phyloP scores from a whole-genome alignment of 2,329 filamentous ascomycete species.

The Harringtonia aguacate region DNA sequence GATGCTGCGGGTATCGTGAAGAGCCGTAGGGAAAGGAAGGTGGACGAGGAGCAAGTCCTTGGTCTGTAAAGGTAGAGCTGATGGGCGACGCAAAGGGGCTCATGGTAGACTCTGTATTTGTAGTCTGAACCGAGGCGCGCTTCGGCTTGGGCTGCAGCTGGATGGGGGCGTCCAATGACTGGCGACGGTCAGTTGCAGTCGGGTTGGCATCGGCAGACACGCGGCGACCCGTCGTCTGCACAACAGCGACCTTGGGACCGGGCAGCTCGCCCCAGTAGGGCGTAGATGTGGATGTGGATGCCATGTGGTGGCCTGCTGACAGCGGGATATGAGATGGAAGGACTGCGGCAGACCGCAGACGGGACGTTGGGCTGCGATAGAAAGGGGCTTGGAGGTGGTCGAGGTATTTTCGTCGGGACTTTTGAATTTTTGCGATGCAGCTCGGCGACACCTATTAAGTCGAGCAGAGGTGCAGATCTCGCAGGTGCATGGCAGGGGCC shows the following conservation, averaged over 20 bases:
- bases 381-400: too few species aligned
- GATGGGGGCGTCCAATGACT: slow-evolving; percentile 22
- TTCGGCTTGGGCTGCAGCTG: slow-evolving; percentile 34
- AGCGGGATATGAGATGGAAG: background rate
- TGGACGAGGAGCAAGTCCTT: slow-evolving; percentile 48
- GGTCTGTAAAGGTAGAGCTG: slow-evolving; percentile 35
- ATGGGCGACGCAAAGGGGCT: slow-evolving; percentile 47
- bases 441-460: too few species aligned
- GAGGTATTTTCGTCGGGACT: too few species aligned
- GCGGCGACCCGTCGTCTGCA: slow-evolving; percentile 25
- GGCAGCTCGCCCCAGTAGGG: slow-evolving; percentile 30
- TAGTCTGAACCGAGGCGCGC: slow-evolving; percentile 44
- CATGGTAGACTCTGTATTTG: slow-evolving; percentile 45
- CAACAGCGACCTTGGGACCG: slow-evolving; percentile 28
- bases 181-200: slow-evolving; percentile 17
- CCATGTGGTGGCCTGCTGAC: background rate
- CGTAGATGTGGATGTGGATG: background rate
- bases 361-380: background rate
- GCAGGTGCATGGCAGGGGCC: too few species aligned
- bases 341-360: background rate
- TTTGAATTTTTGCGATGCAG: too few species aligned
- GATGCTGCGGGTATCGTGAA: slow-evolving; percentile 26
- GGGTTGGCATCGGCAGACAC: slow-evolving; percentile 23
- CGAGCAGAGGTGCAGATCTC: too few species aligned
- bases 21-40: slow-evolving; percentile 42